Evolutionary conservation across 208 protist species (phyloP), one percentile per base, ranked within the genome.

Genomic region (Herpetomonas tarakana): DNA sequence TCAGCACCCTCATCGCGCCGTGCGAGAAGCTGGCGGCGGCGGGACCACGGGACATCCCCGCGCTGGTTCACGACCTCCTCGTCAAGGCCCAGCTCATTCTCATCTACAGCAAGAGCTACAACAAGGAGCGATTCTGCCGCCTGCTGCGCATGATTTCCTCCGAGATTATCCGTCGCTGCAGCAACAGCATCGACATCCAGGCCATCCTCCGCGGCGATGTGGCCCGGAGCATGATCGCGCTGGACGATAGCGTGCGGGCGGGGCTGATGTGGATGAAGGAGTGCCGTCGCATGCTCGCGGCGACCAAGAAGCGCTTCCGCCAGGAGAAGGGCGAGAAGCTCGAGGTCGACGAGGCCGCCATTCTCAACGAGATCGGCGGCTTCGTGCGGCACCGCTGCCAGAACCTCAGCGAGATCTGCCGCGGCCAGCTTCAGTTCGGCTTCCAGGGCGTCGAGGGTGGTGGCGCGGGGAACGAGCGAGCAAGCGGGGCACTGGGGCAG

Each of bases 301-400:
- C 90, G 16, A 97, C 90, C 25, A 66, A 68, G 16, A 78, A 81
- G 26, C 78, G 86, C 44, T 96, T 94, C 52, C 74, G 78, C 22
- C 24, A 81, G 27, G 91, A 97, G 74, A 86, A 78, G 44, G 80
- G 86, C 24, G 86, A 94, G 70, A 89, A 96, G 62, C 76, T 98
- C 21, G 94, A 98, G 50, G 67, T 96, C 26, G 91, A 94, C 60
- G 96, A 96, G 38, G 87, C 77, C 9, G 39, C 79, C 12, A 96
- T 99, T 53, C 86, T 98, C 51, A 97, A 97, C 60, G 96, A 98
- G 67, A 98, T 99, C 71, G 96, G 98, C 60, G 97, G 97, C 56
- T 99, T 99, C 58, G 90, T 98, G 46, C 88, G 97, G 52, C 96
- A 98, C 75, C 85, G 97, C 44, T 99, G 97, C 77, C 78, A 91